Evolutionary conservation across 2,329 filamentous ascomycete genomes (phyloP), one percentile per base, ranked within the genome.

Genomic region (Albophoma yamanashiensis): DNA sequence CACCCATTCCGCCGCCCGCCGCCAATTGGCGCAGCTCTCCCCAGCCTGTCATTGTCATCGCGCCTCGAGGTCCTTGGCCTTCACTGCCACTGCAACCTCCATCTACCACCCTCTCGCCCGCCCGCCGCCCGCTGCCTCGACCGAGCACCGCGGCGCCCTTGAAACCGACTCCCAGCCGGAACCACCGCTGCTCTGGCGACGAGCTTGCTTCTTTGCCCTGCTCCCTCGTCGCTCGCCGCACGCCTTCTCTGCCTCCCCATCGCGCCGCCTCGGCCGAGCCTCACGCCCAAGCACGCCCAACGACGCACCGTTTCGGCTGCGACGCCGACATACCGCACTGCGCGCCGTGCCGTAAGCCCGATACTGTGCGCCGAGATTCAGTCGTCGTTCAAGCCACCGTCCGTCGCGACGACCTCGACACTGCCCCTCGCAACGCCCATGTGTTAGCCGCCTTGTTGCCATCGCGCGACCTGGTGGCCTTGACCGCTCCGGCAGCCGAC

Each of bases 11-110:
- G 34, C 57, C 55, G 59, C 58, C 43, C 55, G 40, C 59, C 57
- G 58, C 60, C 62, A 63, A 62, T 59, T 60, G 62, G 62, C 50
- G 62, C 61, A 59, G 59, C 62, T 59, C 38, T 56, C 59, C 62
- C 55, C 60, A 57, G 60, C 60, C 58, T 61, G 60, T 62, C 60
- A 58, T 59, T 61, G 62, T 63, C 60, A 56, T 43, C 55, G 40
- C 36, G 38, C 55, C 55, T 31, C 6, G 55, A 40, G 55, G 55
- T 56, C 38, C 39, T 42, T n/a, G 55, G 38, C 15, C 62, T 57
- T 52, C 38, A 22, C 50, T 52, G 11, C 57, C 55, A 59, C 58
- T 61, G 62, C 57, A 58, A 59, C 60, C 60, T 61, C 61, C 50
- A 53, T 53, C 50, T 36, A 36, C 31, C 50, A n/a, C 50, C 31